Evolutionary conservation across 495 filamentous ascomycete species (phyloP).

Genomic region (Tetracladium setigerum): DNA sequence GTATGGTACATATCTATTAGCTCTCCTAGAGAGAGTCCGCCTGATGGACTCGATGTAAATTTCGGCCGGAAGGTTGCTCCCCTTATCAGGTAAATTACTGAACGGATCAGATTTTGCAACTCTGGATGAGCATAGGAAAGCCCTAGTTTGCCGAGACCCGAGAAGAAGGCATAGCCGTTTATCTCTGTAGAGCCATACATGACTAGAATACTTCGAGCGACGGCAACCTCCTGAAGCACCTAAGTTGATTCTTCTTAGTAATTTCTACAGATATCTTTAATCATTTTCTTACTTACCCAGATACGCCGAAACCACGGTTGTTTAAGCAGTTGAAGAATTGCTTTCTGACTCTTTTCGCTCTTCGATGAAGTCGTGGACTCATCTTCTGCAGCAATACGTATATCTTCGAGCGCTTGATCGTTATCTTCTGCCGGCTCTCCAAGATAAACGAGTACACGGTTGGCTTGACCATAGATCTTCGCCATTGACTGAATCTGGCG

Average conservation of each 20-base stretch:
- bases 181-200: conserved; percentile 23
- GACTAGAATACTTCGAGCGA: conserved; percentile 21
- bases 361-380: conserved; percentile 4
- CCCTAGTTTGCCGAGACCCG: conserved; percentile 7
- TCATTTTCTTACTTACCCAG: conserved; percentile 21
- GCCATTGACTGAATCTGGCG: conserved; percentile 22
- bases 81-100: conserved; percentile 23
- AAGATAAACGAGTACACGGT: conserved; percentile 28
- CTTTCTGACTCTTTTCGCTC: conserved; percentile 2
- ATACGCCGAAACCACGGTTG: conserved; percentile 25
- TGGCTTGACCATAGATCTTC: conserved; percentile 27
- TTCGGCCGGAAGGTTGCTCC: conserved; percentile 21
- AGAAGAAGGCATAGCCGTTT: conserved; percentile 19
- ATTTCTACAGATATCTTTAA: conserved; percentile 2
- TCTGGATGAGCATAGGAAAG: conserved; percentile 5
- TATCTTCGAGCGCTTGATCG: conserved; percentile 15
- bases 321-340: conserved; percentile 18
- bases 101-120: conserved; percentile 10
- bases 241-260: conserved; percentile 12
- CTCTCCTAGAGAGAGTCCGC: conserved; percentile 21
- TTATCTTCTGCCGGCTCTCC: conserved; percentile 21
- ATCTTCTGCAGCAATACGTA: conserved; percentile 10
- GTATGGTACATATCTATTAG: conserved; percentile 29
- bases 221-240: conserved; percentile 29
- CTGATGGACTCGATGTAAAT: conserved; percentile 9